These are phyloP conservation scores for Spergularia azorica DNA, from an alignment of 179 eudicot species.

Conservation along the genomic window DNA sequence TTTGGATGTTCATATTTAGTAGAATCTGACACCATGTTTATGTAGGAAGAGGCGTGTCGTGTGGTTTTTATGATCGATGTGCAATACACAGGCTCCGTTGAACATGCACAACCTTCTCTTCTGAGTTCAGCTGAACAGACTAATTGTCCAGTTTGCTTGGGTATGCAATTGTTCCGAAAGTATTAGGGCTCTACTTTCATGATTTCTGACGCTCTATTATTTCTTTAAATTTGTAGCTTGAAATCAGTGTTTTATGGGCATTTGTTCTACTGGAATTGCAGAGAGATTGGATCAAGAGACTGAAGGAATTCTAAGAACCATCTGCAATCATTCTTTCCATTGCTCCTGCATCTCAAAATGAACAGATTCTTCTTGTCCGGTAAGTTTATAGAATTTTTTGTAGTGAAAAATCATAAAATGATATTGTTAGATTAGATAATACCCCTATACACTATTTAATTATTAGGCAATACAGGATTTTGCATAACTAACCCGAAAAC, in stretches of 20 bases:
- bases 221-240: neutral
- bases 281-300: conserved; percentile 89
- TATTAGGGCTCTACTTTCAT: neutral
- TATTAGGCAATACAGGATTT: too few relatives aligned
- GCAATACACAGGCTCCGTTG: conserved; percentile 87
- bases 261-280: conserved; percentile 33
- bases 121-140: conserved; percentile 77
- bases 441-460: too few relatives aligned
- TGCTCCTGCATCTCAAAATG: conserved; percentile 95
- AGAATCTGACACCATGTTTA: conserved; percentile 16
- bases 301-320: conserved; percentile 79
- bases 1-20: neutral
- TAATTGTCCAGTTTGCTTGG: conserved; percentile 90
- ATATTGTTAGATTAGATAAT: neutral
- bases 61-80: conserved; percentile 76
- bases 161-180: conserved; percentile 36
- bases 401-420: neutral
- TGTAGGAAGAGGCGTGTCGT: conserved; percentile 74
- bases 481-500: too few relatives aligned
- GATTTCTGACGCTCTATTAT: neutral
- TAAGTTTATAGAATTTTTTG: conserved; percentile 28
- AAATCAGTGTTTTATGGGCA: neutral
- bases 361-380: conserved; percentile 98
- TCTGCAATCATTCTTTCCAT: conserved; percentile 94
- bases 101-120: conserved; percentile 60